Evolutionary conservation across 2,329 filamentous ascomycete species (phyloP).

Genomic region (Pseudogymnoascus sp.): DNA sequence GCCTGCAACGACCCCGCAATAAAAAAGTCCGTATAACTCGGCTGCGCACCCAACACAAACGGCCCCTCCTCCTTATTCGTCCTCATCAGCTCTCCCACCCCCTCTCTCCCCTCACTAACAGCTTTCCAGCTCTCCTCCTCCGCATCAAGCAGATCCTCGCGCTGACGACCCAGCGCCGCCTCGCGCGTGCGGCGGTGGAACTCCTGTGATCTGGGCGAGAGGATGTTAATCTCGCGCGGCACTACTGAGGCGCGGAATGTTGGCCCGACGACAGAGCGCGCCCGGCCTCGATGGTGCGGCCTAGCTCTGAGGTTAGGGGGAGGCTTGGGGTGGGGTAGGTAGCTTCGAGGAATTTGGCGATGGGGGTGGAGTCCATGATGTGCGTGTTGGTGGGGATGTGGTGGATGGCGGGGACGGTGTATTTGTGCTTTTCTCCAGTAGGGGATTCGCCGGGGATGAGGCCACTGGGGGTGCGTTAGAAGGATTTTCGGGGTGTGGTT

Average conservation of each 20-base stretch:
- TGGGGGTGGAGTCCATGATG: conserved; percentile 36
- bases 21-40: conserved; percentile 35
- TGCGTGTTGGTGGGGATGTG: conserved; percentile 34
- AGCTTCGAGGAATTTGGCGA: conserved; percentile 36
- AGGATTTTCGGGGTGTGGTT: conserved; percentile 1
- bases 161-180: conserved; percentile 28
- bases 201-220: conserved; percentile 32
- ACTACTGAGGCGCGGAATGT: conserved; percentile 29
- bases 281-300: conserved; percentile 29
- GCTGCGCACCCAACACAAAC: conserved; percentile 33
- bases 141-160: conserved; percentile 33
- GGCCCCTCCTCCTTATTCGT: conserved; percentile 32
- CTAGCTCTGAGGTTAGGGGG: conserved; percentile 31
- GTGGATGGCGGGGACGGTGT: conserved; percentile 38
- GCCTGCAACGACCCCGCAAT: conserved; percentile 33
- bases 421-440: conserved; percentile 23
- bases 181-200: conserved; percentile 37
- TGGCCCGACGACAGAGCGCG: conserved; percentile 26
- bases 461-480: conserved; percentile 21
- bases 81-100: conserved; percentile 30
- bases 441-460: conserved; percentile 21
- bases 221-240: conserved; percentile 33
- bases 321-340: conserved; percentile 34
- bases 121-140: conserved; percentile 28
- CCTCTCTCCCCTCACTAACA: conserved; percentile 22